Percentiles rank a stretch among this genome's conserved stretches.
phyloP scores from a whole-genome alignment of 192 early-diverging fungal species.

The Backusella australiensis region DNA sequence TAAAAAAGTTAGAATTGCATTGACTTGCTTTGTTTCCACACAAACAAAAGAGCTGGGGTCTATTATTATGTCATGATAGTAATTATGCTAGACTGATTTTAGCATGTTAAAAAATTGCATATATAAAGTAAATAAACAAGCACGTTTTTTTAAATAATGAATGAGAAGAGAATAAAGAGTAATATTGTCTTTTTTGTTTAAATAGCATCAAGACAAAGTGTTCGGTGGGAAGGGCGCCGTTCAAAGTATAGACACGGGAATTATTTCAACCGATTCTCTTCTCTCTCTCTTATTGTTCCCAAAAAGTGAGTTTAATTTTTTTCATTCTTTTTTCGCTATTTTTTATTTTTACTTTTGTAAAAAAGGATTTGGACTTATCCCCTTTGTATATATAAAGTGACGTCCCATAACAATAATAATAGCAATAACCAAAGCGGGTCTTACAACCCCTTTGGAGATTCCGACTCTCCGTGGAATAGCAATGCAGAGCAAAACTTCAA shows the following conservation, averaged over 20 bases:
- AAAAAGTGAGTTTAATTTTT: not conserved
- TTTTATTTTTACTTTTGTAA: not conserved
- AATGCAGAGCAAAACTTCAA: slow-evolving; percentile 3
- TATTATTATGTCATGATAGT: not conserved
- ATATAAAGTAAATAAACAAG: not conserved
- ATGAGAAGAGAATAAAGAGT: not conserved
- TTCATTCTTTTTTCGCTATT: not conserved
- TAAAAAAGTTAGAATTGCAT: not conserved
- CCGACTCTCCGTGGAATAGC: not conserved
- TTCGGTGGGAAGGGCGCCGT: not conserved
- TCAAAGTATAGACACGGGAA: not conserved
- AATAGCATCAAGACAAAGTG: not conserved
- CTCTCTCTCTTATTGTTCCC: not conserved
- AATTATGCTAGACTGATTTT: not conserved
- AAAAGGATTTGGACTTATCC: not conserved
- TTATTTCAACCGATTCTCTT: not conserved
- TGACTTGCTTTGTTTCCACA: not conserved
- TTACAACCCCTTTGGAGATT: slow-evolving; percentile 14
- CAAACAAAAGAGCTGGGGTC: not conserved
- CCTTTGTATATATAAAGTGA: slow-evolving; percentile 10
- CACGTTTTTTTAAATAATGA: not conserved
- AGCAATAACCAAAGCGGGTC: not conserved
- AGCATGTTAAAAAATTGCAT: not conserved
- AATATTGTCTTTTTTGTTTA: not conserved
- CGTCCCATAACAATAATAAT: slow-evolving; percentile 20